These are phyloP conservation scores for Coemansia sp. DNA, from an alignment of 192 early-diverging fungal species.

Conservation along the genomic window DNA sequence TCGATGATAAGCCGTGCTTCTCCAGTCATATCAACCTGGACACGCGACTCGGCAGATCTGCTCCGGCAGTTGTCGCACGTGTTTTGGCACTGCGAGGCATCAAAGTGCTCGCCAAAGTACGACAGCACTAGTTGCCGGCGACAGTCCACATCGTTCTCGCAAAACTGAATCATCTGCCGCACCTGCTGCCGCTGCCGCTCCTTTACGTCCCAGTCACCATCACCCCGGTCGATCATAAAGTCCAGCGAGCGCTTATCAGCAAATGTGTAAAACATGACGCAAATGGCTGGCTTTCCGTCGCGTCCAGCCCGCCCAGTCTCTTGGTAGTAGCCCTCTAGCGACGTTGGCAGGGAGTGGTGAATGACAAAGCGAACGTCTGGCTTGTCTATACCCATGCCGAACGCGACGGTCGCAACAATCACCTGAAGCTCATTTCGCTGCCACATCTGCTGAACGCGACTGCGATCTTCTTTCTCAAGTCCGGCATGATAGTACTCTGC, in stretches of 20 bases:
- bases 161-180: constrained; percentile 70
- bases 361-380: constrained; percentile 93
- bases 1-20: constrained; percentile 56
- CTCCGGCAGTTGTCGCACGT: constrained; percentile 88
- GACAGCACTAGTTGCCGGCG: constrained; percentile 81
- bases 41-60: constrained; percentile 14
- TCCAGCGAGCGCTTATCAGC: constrained; percentile 72
- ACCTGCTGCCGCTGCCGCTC: constrained; percentile 68
- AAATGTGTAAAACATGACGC: constrained; percentile 80
- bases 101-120: constrained; percentile 90
- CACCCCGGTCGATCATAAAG: constrained; percentile 77
- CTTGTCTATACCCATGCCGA: constrained; percentile 99
- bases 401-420: constrained; percentile 95
- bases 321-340: constrained; percentile 94
- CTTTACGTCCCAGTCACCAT: constrained; percentile 80
- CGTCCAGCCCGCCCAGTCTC: constrained; percentile 96
- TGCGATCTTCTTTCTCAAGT: constrained; percentile 73
- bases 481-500: constrained; percentile 88
- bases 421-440: constrained; percentile 68
- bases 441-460: constrained; percentile 80
- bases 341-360: constrained; percentile 85
- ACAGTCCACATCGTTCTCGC: constrained; percentile 85
- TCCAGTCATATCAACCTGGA: constrained; percentile 56
- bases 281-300: constrained; percentile 82
- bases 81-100: constrained; percentile 60